Percentiles rank a stretch among this genome's conserved stretches.
These are phyloP conservation scores for Aethionema arabicum DNA, from an alignment of 345 rosid species.

Conservation along the genomic window DNA sequence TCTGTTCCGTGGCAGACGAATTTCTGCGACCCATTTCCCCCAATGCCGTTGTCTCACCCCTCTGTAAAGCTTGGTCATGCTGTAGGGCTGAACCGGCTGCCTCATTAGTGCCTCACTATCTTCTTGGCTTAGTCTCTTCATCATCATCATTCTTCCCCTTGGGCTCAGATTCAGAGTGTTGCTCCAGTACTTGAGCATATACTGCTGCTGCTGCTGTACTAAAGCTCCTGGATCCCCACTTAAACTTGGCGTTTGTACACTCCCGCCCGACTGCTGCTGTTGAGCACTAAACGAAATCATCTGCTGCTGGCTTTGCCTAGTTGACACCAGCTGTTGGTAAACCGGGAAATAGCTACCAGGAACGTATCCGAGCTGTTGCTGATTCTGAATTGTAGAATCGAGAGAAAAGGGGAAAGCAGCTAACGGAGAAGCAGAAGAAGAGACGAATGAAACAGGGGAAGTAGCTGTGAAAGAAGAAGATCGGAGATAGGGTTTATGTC, in stretches of 20 bases:
- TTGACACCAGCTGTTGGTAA: constrained; percentile 8
- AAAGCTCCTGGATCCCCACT: constrained; percentile 15
- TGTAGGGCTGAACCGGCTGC: constrained; percentile 53
- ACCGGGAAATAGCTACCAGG: constrained; percentile 1
- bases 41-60: constrained; percentile 99
- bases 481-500: constrained; percentile 32
- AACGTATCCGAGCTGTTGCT: constrained; percentile 32
- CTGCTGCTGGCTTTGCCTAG: constrained; percentile 39
- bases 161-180: constrained; percentile 72
- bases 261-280: constrained; percentile 35
- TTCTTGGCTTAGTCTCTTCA: constrained; percentile 57
- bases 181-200: constrained; percentile 63
- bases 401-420: constrained; percentile 51
- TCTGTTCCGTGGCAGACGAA: constrained; percentile 90
- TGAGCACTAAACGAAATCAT: constrained; percentile 77
- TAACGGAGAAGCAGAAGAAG: constrained; percentile 32
- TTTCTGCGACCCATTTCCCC: constrained; percentile 99
- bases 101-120: constrained; percentile 46
- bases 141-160: constrained; percentile 78
- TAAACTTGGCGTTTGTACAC: constrained; percentile 27
- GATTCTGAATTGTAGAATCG: constrained; percentile 44
- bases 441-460: constrained; percentile 16
- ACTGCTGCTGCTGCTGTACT: constrained; percentile 43
- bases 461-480: constrained; percentile 20
- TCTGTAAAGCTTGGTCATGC: constrained; percentile 79